Evolutionary conservation across 2,329 filamentous ascomycete genomes (phyloP), one percentile per base, ranked within the genome.

Genomic region (Apiospora koreana): DNA sequence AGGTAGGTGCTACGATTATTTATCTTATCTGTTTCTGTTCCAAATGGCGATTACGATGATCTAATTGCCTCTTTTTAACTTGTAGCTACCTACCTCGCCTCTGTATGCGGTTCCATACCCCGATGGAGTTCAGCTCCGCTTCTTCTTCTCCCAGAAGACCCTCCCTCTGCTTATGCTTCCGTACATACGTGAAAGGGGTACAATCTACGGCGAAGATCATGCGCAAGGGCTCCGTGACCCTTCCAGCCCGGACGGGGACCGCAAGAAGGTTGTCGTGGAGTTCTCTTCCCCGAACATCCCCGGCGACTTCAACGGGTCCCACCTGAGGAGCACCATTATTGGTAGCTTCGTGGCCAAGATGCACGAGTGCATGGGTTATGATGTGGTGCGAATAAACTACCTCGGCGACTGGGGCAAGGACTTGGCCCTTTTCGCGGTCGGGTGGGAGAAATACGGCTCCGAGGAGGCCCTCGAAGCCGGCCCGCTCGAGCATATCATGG

Each of bases 201-300:
- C 80, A 2, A 80, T 83, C 25, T 93, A 88, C 76, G 91, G 91
- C 70, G 86, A 86, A 74, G 90, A 92, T 78, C 83, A 84, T 23
- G 84, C 84, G 54, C 78, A 86, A 23, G 70, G 67, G 35, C 67
- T 69, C 31, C 23, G 65, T 2, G 58, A 42, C 41, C 38, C 46
- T 21, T 35, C 71, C 38, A 35, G 65, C 35, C 46, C 71, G 28
- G 41, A 75, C 9, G 78, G 77, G 28, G 76, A 77, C 38, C 73
- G 72, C 38, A 81, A 81, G 76, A 81, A 79, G 76, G 81, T 91
- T 21, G 83, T 94, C 38, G 85, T 94, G 68, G 92, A 94, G 74
- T 94, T 92, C 79, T 93, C 90, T 0, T 93, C 90, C 1, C 92
- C 92, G 0, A 93, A 93, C 74, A 92, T 93, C 72, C 91, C 89